Evolutionary conservation across 768 basidiomycete genomes (phyloP).

Genomic region (Rickenella mellea): DNA sequence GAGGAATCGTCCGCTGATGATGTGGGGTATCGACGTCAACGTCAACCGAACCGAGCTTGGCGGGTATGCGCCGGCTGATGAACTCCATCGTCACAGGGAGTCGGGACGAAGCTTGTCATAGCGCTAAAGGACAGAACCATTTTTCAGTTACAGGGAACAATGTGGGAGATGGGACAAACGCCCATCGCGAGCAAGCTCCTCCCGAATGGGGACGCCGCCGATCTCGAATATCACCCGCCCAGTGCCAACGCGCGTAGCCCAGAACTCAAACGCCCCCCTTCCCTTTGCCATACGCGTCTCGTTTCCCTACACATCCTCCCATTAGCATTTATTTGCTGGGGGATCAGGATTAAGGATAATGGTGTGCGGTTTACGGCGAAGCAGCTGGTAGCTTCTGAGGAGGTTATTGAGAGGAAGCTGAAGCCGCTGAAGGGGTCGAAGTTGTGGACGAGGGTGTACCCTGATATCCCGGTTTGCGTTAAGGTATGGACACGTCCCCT

Average conservation of each 20-base stretch:
- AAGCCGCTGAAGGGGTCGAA: conserved; percentile 85
- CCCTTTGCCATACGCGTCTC: conserved; percentile 99
- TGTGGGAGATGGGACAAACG: conserved; percentile 10
- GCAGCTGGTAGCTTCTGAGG: conserved; percentile 80
- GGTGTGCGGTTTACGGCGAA: conserved; percentile 80
- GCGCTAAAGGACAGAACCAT: conserved; percentile 36
- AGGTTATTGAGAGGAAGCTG: conserved; percentile 81
- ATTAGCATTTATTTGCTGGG: conserved; percentile 77
- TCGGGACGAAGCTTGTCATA: conserved; percentile 78
- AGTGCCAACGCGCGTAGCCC: conserved; percentile 81
- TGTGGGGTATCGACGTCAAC: neutral
- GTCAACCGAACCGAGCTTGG: conserved; percentile 46
- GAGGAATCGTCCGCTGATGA: too few species aligned
- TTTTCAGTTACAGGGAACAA: neutral
- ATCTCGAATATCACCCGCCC: conserved; percentile 93
- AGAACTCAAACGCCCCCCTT: conserved; percentile 94
- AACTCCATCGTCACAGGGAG: conserved; percentile 87
- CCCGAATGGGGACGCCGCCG: conserved; percentile 80
- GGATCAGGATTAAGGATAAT: conserved; percentile 77
- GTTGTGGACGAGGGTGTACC: conserved; percentile 84
- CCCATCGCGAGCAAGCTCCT: conserved; percentile 89
- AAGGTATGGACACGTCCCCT: conserved; percentile 94
- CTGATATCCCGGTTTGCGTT: conserved; percentile 94
- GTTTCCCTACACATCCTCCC: conserved; percentile 57
- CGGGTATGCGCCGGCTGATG: conserved; percentile 55